Conservation (phyloP, 129 eudicot species). For the Chrysanthemum seticuspe region DNA sequence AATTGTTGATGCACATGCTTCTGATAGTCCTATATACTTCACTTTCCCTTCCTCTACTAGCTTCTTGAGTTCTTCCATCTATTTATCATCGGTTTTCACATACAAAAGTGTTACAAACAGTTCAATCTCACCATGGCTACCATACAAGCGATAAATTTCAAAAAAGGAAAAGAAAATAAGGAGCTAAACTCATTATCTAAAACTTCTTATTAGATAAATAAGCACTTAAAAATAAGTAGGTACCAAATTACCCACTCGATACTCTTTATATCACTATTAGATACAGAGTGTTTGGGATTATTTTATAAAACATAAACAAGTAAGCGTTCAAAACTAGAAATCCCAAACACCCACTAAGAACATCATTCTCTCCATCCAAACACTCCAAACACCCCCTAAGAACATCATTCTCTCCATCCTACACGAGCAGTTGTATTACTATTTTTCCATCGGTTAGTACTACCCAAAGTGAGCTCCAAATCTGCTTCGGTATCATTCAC, state of each 20-base stretch:
- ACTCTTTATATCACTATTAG: no score
- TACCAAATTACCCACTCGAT: neutral
- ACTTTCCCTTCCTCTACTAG: slow-evolving; percentile 67
- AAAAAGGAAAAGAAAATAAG: no score
- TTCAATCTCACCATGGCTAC: neutral
- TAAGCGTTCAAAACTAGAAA: no score
- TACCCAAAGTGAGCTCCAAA: slow-evolving; percentile 36
- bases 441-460: slow-evolving; percentile 23
- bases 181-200: no score
- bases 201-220: neutral
- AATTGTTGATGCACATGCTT: slow-evolving; percentile 20
- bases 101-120: neutral
- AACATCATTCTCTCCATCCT: no score
- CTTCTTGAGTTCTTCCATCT: slow-evolving; percentile 61
- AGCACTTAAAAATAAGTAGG: neutral
- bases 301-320: no score
- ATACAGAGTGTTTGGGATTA: no score
- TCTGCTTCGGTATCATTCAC: slow-evolving; percentile 31
- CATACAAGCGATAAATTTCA: neutral
- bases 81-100: neutral
- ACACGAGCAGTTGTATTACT: slow-evolving; percentile 25
- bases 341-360: no score
- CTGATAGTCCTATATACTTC: slow-evolving; percentile 14
- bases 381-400: no score
- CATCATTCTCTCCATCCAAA: no score